A percentile compares a stretch with the other conserved stretches of the same genome.
Conservation (phyloP, 2,329 filamentous ascomycete genomes). For the Lomentospora prolificans region DNA sequence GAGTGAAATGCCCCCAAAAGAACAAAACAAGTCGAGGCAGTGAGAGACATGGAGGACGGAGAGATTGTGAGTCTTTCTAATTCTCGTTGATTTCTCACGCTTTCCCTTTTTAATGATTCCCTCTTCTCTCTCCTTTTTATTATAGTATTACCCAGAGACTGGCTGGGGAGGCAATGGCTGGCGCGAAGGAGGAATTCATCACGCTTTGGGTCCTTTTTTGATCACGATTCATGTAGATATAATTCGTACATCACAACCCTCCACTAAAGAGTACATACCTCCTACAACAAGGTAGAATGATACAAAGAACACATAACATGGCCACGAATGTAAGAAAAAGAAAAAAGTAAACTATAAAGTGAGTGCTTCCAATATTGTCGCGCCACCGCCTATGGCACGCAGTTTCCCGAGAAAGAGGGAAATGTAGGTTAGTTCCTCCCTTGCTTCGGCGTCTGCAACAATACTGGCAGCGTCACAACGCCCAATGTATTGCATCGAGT, state of each 20-base stretch:
- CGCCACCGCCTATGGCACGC: no score
- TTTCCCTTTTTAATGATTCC: constrained; percentile 4
- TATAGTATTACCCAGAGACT: neutral
- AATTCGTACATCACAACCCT: neutral
- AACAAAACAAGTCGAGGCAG: neutral
- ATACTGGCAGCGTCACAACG: no score
- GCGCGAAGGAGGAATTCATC: neutral
- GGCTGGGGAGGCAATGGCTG: neutral
- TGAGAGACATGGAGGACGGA: neutral
- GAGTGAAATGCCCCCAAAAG: neutral
- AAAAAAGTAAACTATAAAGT: no score
- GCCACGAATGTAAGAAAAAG: no score
- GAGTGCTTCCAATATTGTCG: no score
- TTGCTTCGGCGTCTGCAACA: no score
- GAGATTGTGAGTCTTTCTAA: neutral
- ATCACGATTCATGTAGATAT: neutral
- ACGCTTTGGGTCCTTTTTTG: neutral
- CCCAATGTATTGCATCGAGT: no score
- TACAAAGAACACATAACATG: neutral
- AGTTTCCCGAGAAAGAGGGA: no score
- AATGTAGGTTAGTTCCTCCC: no score
- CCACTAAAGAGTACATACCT: neutral
- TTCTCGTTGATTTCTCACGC: neutral
- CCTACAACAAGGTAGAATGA: neutral
- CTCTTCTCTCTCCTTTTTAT: neutral